phyloP scores from a whole-genome alignment of 1,284 basidiomycete genomes.

The Cutaneotrichosporon mucoides region DNA sequence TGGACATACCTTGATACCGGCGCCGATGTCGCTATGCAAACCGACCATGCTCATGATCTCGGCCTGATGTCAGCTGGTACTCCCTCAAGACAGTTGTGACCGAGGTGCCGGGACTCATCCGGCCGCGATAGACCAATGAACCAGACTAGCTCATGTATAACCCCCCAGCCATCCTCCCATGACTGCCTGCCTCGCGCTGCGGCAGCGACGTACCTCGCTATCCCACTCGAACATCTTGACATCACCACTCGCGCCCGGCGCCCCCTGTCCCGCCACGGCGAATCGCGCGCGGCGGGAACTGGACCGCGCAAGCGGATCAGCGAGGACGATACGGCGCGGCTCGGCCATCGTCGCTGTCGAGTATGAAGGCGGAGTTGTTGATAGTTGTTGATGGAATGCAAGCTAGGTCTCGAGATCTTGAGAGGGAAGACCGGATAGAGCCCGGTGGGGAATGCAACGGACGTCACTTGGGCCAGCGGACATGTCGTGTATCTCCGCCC shows the following conservation, averaged over 20 bases:
- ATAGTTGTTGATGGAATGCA: background rate
- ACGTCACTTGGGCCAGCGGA: background rate
- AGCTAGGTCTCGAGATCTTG: no score
- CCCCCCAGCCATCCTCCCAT: no score
- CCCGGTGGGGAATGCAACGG: no score
- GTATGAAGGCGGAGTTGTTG: no score
- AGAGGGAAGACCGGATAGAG: no score
- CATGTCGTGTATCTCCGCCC: background rate
- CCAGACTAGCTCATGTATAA: no score
- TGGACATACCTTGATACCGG: conserved; percentile 18
- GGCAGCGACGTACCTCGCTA: conserved; percentile 29
- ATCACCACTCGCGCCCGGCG: conserved; percentile 35
- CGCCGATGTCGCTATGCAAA: conserved; percentile 42
- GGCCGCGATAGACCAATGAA: no score
- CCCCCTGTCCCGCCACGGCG: conserved; percentile 40
- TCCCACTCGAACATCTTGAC: conserved; percentile 45
- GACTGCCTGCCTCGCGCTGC: no score
- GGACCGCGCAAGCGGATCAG: conserved; percentile 28
- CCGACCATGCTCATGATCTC: conserved; percentile 40
- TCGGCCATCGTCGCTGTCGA: conserved; percentile 17
- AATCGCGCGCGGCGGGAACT: conserved; percentile 26
- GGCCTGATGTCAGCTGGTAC: conserved; percentile 21
- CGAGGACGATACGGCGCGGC: conserved; percentile 32
- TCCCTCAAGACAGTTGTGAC: no score
- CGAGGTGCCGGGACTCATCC: no score